Conservation (phyloP, 2,329 filamentous ascomycete species). For the Didymella lethalis region DNA sequence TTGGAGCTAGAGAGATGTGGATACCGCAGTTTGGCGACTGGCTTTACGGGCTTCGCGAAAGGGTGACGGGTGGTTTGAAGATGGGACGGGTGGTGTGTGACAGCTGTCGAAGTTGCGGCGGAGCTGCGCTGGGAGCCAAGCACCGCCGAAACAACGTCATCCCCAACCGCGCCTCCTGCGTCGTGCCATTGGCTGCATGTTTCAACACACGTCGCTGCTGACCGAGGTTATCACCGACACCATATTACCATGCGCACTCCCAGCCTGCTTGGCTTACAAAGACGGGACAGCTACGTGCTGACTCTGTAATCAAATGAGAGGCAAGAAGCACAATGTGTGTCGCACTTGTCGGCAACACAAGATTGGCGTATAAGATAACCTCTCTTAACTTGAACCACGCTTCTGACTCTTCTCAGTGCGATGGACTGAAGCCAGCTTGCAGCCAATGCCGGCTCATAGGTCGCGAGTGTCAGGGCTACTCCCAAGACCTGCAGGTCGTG, state of each 20-base stretch:
- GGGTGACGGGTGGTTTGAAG: constrained; percentile 8
- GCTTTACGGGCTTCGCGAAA: constrained; percentile 1
- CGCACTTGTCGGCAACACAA: constrained; percentile 13
- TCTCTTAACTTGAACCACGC: not conserved
- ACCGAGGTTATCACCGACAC: not conserved
- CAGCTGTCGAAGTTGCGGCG: constrained; percentile 13
- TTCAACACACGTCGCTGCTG: not conserved
- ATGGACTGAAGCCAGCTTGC: constrained; percentile 5
- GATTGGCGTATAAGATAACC: constrained; percentile 2
- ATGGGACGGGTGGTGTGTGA: constrained; percentile 16
- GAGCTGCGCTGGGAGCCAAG: constrained; percentile 20
- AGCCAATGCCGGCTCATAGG: constrained; percentile 10
- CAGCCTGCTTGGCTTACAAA: no score
- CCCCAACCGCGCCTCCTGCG: not conserved
- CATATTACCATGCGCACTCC: not conserved
- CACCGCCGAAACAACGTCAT: constrained; percentile 19
- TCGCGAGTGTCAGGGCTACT: constrained; percentile 7
- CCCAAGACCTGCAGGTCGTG: constrained; percentile 6
- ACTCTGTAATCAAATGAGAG: constrained; percentile 4
- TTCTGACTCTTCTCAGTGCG: constrained; percentile 6
- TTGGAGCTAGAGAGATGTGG: constrained; percentile 43
- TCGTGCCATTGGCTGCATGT: constrained; percentile 9
- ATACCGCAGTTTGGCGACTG: constrained; percentile 44
- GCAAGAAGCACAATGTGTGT: constrained; percentile 13
- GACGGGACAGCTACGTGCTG: not conserved